These are phyloP conservation scores for Fusarium aywerte DNA, from an alignment of 2,329 filamentous ascomycete species.

Conservation along the genomic window DNA sequence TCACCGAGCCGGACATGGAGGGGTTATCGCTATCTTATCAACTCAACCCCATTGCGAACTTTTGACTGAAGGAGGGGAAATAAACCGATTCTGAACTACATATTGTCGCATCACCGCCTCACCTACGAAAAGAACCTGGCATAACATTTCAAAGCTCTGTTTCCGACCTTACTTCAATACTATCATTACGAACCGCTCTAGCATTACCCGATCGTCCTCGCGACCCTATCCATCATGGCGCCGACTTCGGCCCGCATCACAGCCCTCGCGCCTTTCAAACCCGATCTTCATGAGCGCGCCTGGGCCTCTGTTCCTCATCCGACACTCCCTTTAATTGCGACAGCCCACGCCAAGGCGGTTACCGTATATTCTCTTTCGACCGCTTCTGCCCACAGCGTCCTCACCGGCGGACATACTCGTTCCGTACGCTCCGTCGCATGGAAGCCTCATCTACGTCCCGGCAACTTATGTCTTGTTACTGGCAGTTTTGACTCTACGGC, in stretches of 20 bases:
- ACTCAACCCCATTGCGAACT: constrained; percentile 21
- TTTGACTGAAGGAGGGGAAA: constrained; percentile 35
- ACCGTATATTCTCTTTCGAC: constrained; percentile 89
- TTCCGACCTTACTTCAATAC: no score
- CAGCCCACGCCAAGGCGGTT: constrained; percentile 85
- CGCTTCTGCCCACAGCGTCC: constrained; percentile 79
- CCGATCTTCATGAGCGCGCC: constrained; percentile 74
- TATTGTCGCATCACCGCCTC: constrained; percentile 5
- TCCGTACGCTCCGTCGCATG: constrained; percentile 88
- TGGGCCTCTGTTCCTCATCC: constrained; percentile 91
- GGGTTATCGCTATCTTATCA: constrained; percentile 45
- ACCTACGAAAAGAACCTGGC: background rate
- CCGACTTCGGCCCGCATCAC: constrained; percentile 51
- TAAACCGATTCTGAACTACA: constrained; percentile 12
- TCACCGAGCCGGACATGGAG: constrained; percentile 27
- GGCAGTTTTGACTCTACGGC: constrained; percentile 95
- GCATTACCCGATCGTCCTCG: background rate
- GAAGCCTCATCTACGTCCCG: constrained; percentile 75
- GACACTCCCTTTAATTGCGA: constrained; percentile 86
- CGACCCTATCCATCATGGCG: constrained; percentile 38
- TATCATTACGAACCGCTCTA: background rate
- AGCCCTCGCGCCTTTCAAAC: constrained; percentile 63
- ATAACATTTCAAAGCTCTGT: background rate
- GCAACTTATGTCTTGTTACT: constrained; percentile 83
- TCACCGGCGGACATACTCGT: constrained; percentile 89